Evolutionary conservation across 108 stramenopile species (phyloP).

Genomic region (Pseudonitzschia delicatissima): DNA sequence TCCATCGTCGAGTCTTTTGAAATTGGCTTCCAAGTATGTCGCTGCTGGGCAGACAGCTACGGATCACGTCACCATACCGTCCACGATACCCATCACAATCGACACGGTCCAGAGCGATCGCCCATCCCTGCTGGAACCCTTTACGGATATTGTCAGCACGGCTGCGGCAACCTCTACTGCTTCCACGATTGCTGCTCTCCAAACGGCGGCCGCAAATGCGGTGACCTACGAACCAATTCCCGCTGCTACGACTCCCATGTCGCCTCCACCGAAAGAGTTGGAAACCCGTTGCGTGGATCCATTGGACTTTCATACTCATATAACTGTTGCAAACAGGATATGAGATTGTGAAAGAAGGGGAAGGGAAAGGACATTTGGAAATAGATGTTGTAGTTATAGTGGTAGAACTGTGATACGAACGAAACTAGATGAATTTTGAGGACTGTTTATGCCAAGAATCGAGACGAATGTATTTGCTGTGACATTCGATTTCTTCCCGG

Average conservation of each 20-base stretch:
- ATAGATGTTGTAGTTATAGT: too few relatives aligned
- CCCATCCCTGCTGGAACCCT: background rate
- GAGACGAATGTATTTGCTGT: too few relatives aligned
- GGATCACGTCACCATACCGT: background rate
- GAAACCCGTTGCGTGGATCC: background rate
- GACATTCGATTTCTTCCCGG: too few relatives aligned
- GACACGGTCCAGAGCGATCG: background rate
- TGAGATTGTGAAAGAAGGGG: background rate
- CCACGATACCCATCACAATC: background rate
- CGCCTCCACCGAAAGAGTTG: background rate
- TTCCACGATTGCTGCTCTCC: background rate
- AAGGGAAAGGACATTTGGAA: too few relatives aligned
- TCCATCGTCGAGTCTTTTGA: background rate
- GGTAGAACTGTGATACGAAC: too few relatives aligned
- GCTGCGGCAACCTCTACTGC: background rate
- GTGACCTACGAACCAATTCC: background rate
- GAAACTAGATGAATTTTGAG: too few relatives aligned
- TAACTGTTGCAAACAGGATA: too few relatives aligned
- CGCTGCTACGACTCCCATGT: background rate
- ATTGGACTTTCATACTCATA: background rate
- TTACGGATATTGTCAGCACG: background rate
- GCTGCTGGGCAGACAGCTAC: background rate
- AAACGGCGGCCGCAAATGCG: background rate
- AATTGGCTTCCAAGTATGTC: slow-evolving; percentile 6
- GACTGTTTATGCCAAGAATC: too few relatives aligned